These are phyloP conservation scores for Myxozyma neotropica DNA, from an alignment of 805 yeast genomes.

Conservation along the genomic window DNA sequence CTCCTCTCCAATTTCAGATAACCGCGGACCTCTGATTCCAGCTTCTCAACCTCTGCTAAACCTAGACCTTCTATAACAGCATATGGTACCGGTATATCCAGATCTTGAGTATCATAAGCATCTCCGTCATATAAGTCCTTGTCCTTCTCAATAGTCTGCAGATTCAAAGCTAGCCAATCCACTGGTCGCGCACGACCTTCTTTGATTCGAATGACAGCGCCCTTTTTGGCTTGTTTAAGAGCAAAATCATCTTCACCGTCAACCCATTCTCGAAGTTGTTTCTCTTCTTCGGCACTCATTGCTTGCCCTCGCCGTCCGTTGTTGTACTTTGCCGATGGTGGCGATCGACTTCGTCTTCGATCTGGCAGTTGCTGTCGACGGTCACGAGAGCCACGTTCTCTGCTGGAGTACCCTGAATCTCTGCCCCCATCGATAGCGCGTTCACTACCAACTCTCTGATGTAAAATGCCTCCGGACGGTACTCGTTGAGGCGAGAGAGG, in stretches of 20 bases:
- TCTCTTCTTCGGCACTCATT: slow-evolving; percentile 21
- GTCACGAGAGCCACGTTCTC: not conserved
- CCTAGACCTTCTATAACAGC: slow-evolving; percentile 31
- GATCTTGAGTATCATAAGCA: slow-evolving; percentile 19
- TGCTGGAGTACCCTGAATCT: not conserved
- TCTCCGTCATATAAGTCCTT: slow-evolving; percentile 27
- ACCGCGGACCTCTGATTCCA: slow-evolving; percentile 21
- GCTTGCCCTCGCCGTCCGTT: not conserved
- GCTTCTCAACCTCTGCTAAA: slow-evolving; percentile 21
- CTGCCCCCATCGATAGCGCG: not conserved
- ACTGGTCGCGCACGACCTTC: slow-evolving; percentile 37
- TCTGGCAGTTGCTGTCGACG: too few relatives aligned
- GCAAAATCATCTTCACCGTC: slow-evolving; percentile 40
- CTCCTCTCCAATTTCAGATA: slow-evolving; percentile 19
- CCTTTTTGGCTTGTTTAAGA: slow-evolving; percentile 38
- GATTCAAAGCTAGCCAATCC: slow-evolving; percentile 36
- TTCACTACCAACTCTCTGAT: slow-evolving; percentile 4
- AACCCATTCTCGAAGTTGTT: slow-evolving; percentile 36
- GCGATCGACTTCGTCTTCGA: slow-evolving; percentile 12
- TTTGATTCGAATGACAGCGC: slow-evolving; percentile 39
- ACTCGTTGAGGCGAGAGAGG: slow-evolving; percentile 2
- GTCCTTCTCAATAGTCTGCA: slow-evolving; percentile 26
- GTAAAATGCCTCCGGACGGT: not conserved
- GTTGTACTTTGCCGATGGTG: not conserved
- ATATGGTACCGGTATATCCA: slow-evolving; percentile 33